phyloP scores from a whole-genome alignment of 805 yeast genomes.

The Zygosaccharomyces siamensis region DNA sequence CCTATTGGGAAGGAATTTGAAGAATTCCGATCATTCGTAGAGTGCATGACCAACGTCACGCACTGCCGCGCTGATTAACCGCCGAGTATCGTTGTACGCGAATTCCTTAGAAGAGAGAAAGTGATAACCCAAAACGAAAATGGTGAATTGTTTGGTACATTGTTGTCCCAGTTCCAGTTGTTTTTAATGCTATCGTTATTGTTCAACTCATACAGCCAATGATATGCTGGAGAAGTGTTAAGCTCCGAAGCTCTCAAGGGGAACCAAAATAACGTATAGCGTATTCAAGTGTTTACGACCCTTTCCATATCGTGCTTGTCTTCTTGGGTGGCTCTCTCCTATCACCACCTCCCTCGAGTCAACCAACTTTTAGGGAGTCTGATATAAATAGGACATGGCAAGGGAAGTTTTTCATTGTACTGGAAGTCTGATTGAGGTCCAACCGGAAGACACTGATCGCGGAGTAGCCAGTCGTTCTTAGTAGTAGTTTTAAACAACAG shows the following conservation, averaged over 20 bases:
- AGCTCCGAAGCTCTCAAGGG: neutral
- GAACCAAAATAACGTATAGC: neutral
- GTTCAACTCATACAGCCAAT: constrained; percentile 1
- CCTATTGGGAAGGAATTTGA: neutral
- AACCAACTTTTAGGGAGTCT: neutral
- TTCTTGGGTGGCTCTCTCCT: too few relatives aligned
- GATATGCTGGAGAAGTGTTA: constrained; percentile 3
- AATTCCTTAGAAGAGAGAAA: neutral
- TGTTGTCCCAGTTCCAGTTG: neutral
- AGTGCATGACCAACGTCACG: constrained; percentile 10
- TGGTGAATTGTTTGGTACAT: neutral
- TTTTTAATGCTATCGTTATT: neutral
- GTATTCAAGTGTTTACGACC: neutral
- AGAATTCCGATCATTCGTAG: constrained; percentile 1
- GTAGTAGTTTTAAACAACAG: too few relatives aligned
- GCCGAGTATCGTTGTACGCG: neutral
- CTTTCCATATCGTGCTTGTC: neutral
- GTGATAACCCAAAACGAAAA: neutral
- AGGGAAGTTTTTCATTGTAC: neutral
- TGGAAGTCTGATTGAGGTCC: neutral
- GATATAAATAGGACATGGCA: constrained; percentile 2
- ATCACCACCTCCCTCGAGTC: neutral
- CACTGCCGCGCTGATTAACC: constrained; percentile 1
- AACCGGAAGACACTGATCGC: too few relatives aligned
- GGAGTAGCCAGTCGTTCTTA: too few relatives aligned